These are phyloP conservation scores for Penicillium palitans DNA, from an alignment of 2,329 filamentous ascomycete species.

Conservation along the genomic window DNA sequence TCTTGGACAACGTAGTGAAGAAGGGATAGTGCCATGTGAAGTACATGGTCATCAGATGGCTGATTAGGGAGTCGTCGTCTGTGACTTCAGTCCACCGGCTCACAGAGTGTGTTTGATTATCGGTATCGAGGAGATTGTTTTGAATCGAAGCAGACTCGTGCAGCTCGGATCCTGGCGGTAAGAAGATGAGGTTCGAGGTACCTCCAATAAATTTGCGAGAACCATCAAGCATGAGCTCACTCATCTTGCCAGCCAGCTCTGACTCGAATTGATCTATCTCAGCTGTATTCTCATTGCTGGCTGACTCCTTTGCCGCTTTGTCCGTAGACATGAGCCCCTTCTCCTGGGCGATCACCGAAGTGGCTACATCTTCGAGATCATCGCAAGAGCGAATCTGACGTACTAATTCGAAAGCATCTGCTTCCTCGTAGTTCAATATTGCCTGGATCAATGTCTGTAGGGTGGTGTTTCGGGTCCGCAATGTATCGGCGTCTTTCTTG, in stretches of 20 bases:
- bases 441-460: conserved; percentile 91
- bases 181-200: conserved; percentile 87
- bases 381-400: conserved; percentile 85
- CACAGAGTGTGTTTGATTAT: conserved; percentile 66
- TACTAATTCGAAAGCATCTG: conserved; percentile 80
- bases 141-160: conserved; percentile 42
- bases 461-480: conserved; percentile 84
- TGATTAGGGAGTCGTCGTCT: conserved; percentile 72
- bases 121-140: conserved; percentile 48
- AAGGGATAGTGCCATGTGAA: conserved; percentile 98
- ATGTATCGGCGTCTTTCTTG: conserved; percentile 84
- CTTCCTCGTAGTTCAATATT: conserved; percentile 85
- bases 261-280: conserved; percentile 62
- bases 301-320: conserved; percentile 28
- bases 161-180: conserved; percentile 56
- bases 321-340: conserved; percentile 48
- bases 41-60: conserved; percentile 94
- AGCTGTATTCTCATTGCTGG: conserved; percentile 42
- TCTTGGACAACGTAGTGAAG: conserved; percentile 86
- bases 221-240: conserved; percentile 82
- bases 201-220: conserved; percentile 89
- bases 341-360: conserved; percentile 57
- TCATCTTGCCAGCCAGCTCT: conserved; percentile 89
- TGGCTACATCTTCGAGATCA: conserved; percentile 64
- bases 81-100: conserved; percentile 88